phyloP scores from a whole-genome alignment of 2,329 filamentous ascomycete genomes.

The Colletotrichum simmondsii region DNA sequence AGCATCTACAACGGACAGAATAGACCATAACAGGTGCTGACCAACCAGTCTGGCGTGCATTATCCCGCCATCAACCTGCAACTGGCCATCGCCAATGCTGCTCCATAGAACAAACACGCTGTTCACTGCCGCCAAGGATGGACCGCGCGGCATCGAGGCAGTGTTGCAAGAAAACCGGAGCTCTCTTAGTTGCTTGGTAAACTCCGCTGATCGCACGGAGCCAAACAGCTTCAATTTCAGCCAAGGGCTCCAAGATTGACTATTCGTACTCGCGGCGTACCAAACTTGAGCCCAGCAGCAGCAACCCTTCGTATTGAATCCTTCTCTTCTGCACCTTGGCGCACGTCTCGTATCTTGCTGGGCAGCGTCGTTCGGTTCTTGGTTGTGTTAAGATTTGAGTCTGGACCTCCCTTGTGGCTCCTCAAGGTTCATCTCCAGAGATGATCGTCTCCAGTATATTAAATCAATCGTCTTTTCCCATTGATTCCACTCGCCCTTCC shows the following conservation, averaged over 20 bases:
- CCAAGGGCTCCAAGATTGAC: constrained; percentile 16
- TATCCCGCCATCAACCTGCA: constrained; percentile 5
- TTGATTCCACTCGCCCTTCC: not conserved
- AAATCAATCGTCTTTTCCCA: not conserved
- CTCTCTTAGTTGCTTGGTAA: not conserved
- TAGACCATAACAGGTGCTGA: not conserved
- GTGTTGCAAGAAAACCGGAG: constrained; percentile 11
- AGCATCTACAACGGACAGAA: not conserved
- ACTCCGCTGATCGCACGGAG: not conserved
- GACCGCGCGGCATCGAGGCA: constrained; percentile 15
- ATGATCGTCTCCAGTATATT: not conserved
- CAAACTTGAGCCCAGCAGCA: not conserved
- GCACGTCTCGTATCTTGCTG: constrained; percentile 27
- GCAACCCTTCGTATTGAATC: not conserved
- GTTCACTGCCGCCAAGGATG: constrained; percentile 1
- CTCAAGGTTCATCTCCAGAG: not conserved
- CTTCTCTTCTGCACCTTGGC: not conserved
- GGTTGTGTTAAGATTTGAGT: not conserved
- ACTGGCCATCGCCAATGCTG: not conserved
- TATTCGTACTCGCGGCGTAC: not conserved
- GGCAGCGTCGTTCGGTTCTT: not conserved
- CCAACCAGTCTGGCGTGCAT: not conserved
- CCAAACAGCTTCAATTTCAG: not conserved
- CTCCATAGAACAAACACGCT: not conserved
- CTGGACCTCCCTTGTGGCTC: not conserved